Base-by-base conservation (phyloP, 306 rosid species). In the Rubus idaeus region DNA sequence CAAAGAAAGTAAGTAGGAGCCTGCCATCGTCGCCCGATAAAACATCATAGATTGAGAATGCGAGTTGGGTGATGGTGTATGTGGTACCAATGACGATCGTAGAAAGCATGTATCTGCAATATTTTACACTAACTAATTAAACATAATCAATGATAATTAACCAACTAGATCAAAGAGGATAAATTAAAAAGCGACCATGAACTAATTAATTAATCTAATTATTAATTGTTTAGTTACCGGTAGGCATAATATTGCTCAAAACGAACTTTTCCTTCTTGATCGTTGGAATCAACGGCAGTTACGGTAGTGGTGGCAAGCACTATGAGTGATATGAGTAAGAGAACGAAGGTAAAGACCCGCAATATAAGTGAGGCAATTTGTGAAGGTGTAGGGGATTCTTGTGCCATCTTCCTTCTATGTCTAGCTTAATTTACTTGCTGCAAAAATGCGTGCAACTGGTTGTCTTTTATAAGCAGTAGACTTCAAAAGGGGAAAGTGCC, bases 61-160 rank as follows among this genome's bases (percentile, higher is more conserved):
- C 88, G 75, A 85, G 60, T 81, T 91, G 97, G 7, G 88, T 4
- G 21, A 85, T 71, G 70, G 55, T 79, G 45, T 86, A 83, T 3
- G 68, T 80, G 46, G 63, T 58, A 1, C 95, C 93, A 46, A 88
- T 72, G 7, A 81, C 80, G 44, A 89, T 91, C 0, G 91, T 4
- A 4, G 88, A 71, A 12, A 88, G 2, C 93, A 90, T 83, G 68
- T 87, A 86, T 71, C 96, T 90, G 56, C 79, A 76, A 6, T 21
- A 52, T 2, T 30, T 30, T 30, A 30, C 35, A 30, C 35, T 30
- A 30, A 30, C 1, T 30, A 1, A 30, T 30, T 30, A 30, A 30
- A 30, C 35, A 1, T 30, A 30, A 30, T 30, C 35, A 30, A 30
- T 1, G 35, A 30, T 30, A 30, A 30, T 30, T 30, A 30, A 30